These are phyloP conservation scores for Trichomonascaceae sp. DNA, from an alignment of 1,139 yeast species.

Conservation along the genomic window DNA sequence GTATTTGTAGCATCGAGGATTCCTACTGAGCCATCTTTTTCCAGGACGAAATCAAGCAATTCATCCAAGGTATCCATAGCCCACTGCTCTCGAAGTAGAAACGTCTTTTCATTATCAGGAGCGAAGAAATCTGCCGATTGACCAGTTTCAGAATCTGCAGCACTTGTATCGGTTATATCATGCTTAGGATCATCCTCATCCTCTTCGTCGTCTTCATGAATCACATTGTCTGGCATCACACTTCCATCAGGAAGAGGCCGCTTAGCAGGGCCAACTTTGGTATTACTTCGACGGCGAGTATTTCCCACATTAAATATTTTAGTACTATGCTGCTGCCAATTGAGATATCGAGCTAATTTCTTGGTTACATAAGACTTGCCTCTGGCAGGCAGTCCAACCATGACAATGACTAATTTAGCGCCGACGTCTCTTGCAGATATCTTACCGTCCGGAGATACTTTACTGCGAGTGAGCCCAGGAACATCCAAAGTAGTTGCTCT, in stretches of 20 bases:
- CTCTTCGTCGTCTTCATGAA: slow-evolving; percentile 7
- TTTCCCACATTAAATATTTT: slow-evolving; percentile 91
- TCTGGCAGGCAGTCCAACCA: slow-evolving; percentile 86
- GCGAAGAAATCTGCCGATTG: slow-evolving; percentile 78
- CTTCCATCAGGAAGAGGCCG: slow-evolving; percentile 60
- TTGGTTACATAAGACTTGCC: slow-evolving; percentile 82
- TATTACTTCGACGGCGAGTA: slow-evolving; percentile 68
- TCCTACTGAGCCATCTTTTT: slow-evolving; percentile 86
- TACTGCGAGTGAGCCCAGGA: slow-evolving; percentile 86
- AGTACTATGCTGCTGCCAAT: slow-evolving; percentile 89
- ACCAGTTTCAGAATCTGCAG: slow-evolving; percentile 6
- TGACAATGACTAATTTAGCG: slow-evolving; percentile 80
- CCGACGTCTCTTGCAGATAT: slow-evolving; percentile 69
- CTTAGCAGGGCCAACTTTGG: slow-evolving; percentile 62
- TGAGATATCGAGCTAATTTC: slow-evolving; percentile 77
- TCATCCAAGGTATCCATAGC: slow-evolving; percentile 92
- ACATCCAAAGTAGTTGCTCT: slow-evolving; percentile 79
- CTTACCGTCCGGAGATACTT: slow-evolving; percentile 75
- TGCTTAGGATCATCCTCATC: slow-evolving; percentile 5
- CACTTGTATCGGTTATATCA: not conserved
- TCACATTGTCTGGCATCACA: not conserved
- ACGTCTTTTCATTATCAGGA: slow-evolving; percentile 66
- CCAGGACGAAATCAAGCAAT: slow-evolving; percentile 68
- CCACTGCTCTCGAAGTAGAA: slow-evolving; percentile 80
- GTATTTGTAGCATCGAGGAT: slow-evolving; percentile 95